Percentiles rank a stretch among this genome's conserved stretches.
Evolutionary conservation across 768 basidiomycete genomes (phyloP).

Genomic region (Suillus fuscotomentosus): DNA sequence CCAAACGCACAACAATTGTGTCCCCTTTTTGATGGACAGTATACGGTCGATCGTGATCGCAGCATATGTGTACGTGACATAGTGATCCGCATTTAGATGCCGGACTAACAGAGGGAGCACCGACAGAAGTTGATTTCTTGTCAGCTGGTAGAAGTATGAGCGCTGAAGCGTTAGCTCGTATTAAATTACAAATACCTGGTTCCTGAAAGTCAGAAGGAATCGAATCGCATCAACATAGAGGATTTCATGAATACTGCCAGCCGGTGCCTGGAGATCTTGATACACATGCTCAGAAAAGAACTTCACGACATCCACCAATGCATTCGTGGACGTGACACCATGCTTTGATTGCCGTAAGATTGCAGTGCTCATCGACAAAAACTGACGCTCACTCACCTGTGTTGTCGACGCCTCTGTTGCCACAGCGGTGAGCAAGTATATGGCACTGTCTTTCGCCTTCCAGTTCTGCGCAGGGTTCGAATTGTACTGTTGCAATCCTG

Average conservation of each 20-base stretch:
- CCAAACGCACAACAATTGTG: constrained; percentile 63
- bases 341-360: constrained; percentile 45
- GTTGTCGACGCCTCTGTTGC: constrained; percentile 87
- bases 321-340: constrained; percentile 92
- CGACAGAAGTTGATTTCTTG: constrained; percentile 89
- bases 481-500: constrained; percentile 68
- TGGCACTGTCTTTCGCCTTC: constrained; percentile 92
- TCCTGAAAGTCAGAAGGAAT: constrained; percentile 93
- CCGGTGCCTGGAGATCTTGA: constrained; percentile 74
- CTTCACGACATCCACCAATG: constrained; percentile 88
- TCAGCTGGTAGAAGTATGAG: constrained; percentile 52
- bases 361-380: background rate
- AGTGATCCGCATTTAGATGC: constrained; percentile 81
- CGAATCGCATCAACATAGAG: constrained; percentile 96
- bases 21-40: constrained; percentile 82
- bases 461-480: constrained; percentile 63
- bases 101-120: constrained; percentile 85
- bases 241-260: constrained; percentile 77
- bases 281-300: constrained; percentile 94
- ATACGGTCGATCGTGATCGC: constrained; percentile 98
- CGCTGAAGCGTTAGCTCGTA: background rate
- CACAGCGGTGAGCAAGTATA: constrained; percentile 91
- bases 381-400: constrained; percentile 48
- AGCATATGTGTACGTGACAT: constrained; percentile 94
- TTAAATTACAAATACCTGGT: constrained; percentile 58